Base-by-base conservation (phyloP, 805 yeast genomes). In the Sugiyamaella boreocaroliniensis region DNA sequence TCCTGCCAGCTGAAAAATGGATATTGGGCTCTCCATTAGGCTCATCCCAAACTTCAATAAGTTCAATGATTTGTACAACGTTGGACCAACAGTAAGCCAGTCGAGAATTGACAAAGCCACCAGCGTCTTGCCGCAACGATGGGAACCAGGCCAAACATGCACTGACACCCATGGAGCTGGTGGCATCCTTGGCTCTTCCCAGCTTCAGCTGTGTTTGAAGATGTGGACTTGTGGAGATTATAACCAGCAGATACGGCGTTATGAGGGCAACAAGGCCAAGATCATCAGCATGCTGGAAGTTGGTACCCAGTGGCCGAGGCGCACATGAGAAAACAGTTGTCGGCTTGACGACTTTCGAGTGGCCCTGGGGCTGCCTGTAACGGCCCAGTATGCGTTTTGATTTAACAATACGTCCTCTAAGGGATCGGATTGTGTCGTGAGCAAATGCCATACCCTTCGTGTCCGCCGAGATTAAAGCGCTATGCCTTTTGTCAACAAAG, bases 31-130 rank as follows among this genome's bases (percentile, higher is more conserved):
- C 64, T 6, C 51, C 52, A 4, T 45, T 29, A 6, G 63, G 51
- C 0, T 67, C 63, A 11, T 71, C 71, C 50, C 71, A 65, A 16
- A 58, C 55, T 16, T 58, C 51, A 3, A 64, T 66, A 2, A 83
- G 65, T 51, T 82, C 84, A 8, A 83, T 58, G 1, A 87, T 61
- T 0, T 82, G 79, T 50, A 86, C 60, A 7, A 74, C 71, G 54
- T 82, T 80, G n/a, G 79, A 72, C 85, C 89, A 85, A 40, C 86
- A 73, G 57, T 82, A 86, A 0, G 86, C 90, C 43, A 87, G 64
- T 54, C 75, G 68, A 2, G 63, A 52, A 11, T 34, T 29, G 14
- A 46, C 48, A 5, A 46, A 32, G 15, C 48, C 48, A 0, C 32
- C 42, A 10, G 43, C 34, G 11, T 47, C 26, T 5, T 45, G 54